Evolutionary conservation across 768 basidiomycete species (phyloP), one percentile per base, ranked within the genome.

Genomic region (Kwoniella bestiolae): DNA sequence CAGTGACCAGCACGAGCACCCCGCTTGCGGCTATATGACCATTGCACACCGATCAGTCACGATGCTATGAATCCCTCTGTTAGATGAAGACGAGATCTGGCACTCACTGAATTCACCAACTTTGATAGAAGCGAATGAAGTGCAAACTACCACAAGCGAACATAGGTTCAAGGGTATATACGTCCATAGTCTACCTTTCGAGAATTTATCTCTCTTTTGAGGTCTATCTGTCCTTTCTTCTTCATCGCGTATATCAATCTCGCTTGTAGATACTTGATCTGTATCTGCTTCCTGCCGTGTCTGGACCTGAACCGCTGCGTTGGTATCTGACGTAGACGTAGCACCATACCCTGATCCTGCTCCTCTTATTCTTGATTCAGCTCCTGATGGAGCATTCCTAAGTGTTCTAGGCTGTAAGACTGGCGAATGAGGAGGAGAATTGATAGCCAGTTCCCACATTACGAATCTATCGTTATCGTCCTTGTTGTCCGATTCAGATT

Each of bases 391-490:
- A 34, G 18, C 9, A 35, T 55, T 26, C 31, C 52, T 23, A 0
- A 55, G 6, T 34, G 31, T 55, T 55, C 52, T 32, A 0, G 52
- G 52, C n/a, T 18, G 32, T 26, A 61, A 32, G 6, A 14, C n/a
- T 3, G 68, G 67, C 21, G 62, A 65, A 8, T 28, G n/a, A 4
- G 72, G 72, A 32, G 70, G 63, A 11, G 65, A 67, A 9, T 67
- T 67, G 18, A 78, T 31, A 25, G 76, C 76, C 65, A 78, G 31
- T 28, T 78, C 76, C 76, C 76, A 78, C 76, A 78, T 78, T 60
- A 78, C 70, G 55, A 75, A 78, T 0, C 46, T 5, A 35, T 50
- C 55, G 44, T 21, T 67, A 56, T 32, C 57, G 45, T 5, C 56
- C 38, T 47, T 28, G 32, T 55, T 50, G 32, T 56, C 18, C 57